Evolutionary conservation across 768 basidiomycete genomes (phyloP).

Genomic region (Podaxis pistillaris): DNA sequence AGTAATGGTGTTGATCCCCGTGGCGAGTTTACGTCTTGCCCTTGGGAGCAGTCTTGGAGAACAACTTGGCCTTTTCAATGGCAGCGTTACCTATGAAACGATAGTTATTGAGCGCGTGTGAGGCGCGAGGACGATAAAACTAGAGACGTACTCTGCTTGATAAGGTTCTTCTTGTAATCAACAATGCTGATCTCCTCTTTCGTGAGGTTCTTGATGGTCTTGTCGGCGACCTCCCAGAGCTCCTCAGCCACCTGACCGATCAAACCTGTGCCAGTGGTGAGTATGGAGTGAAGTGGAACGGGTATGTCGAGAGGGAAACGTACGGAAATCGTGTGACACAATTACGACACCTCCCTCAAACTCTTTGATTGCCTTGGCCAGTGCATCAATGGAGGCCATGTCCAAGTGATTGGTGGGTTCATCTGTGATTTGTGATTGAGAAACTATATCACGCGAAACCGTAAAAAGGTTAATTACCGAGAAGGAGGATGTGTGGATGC

Average conservation of each 20-base stretch:
- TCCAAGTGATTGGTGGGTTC: constrained; percentile 98
- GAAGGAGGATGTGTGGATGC: constrained; percentile 90
- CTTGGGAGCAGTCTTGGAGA: constrained; percentile 78
- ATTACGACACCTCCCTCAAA: constrained; percentile 99
- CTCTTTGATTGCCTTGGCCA: constrained; percentile 93
- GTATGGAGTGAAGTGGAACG: not conserved
- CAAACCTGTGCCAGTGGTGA: constrained; percentile 5
- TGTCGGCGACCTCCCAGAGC: constrained; percentile 97
- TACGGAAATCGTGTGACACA: constrained; percentile 99
- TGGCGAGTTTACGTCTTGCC: constrained; percentile 52
- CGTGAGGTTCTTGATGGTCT: constrained; percentile 89
- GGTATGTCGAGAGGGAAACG: constrained; percentile 28
- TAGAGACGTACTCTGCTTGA: constrained; percentile 66
- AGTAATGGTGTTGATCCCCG: not conserved
- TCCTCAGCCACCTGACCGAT: constrained; percentile 90
- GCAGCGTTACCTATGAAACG: constrained; percentile 63
- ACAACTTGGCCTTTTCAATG: constrained; percentile 91
- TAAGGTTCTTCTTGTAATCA: constrained; percentile 88
- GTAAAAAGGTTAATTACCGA: constrained; percentile 46
- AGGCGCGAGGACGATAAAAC: constrained; percentile 5
- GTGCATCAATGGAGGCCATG: constrained; percentile 96
- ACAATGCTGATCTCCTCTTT: constrained; percentile 88
- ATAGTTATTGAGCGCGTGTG: not conserved
- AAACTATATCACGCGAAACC: constrained; percentile 2
- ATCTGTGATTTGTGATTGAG: constrained; percentile 42